Evolutionary conservation across 2,329 filamentous ascomycete genomes (phyloP).

Genomic region (Aspergillus pseudotamarii): DNA sequence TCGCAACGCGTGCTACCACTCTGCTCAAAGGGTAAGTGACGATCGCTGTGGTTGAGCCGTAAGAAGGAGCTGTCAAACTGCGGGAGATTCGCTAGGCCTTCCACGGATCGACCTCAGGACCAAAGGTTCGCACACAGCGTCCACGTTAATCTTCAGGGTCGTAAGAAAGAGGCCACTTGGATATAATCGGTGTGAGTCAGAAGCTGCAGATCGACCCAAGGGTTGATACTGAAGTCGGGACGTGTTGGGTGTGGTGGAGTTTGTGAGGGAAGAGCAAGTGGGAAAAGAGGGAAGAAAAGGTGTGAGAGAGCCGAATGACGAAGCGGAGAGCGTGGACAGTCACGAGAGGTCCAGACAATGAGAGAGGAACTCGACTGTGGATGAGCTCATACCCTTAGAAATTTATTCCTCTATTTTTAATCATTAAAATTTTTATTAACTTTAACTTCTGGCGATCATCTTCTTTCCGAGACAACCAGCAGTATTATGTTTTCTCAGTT

Average conservation of each 20-base stretch:
- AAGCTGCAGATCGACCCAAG: not conserved
- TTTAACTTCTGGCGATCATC: not conserved
- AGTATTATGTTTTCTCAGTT: not conserved
- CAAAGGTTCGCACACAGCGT: conserved; percentile 24
- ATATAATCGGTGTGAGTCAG: not conserved
- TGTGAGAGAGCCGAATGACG: conserved; percentile 1
- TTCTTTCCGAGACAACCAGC: not conserved
- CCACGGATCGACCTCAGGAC: conserved; percentile 32
- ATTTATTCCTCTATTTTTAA: not conserved
- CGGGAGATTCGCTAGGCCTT: conserved; percentile 36
- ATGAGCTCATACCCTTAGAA: conserved; percentile 8
- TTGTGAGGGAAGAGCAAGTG: conserved; percentile 1
- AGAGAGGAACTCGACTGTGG: not conserved
- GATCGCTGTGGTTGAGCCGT: conserved; percentile 30
- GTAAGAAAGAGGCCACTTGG: not conserved
- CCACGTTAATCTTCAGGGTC: conserved; percentile 13
- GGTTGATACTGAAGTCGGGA: not conserved
- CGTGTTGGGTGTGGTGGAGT: conserved; percentile 4
- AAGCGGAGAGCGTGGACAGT: conserved; percentile 4
- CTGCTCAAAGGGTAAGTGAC: conserved; percentile 6
- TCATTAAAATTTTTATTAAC: not conserved
- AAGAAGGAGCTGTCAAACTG: conserved; percentile 33
- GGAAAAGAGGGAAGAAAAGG: not conserved
- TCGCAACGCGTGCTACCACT: conserved; percentile 6
- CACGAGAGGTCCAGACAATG: conserved; percentile 3